phyloP scores from a whole-genome alignment of 2,329 filamentous ascomycete species.

The Leptodontidium sp. region DNA sequence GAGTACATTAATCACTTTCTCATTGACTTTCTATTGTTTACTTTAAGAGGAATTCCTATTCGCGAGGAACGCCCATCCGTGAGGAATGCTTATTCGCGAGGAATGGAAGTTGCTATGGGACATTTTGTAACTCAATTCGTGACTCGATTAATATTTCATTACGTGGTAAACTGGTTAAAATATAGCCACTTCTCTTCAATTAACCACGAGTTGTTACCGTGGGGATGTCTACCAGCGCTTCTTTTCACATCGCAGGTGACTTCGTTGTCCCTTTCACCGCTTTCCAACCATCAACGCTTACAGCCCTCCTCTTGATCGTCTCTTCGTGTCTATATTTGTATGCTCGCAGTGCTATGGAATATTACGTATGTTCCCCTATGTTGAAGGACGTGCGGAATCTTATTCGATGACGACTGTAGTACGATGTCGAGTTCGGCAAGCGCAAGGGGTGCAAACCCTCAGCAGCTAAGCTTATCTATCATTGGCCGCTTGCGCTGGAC shows the following conservation, averaged over 20 bases:
- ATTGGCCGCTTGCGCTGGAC: constrained; percentile 44
- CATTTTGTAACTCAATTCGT: no score
- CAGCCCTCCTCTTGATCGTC: constrained; percentile 18
- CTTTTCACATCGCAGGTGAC: constrained; percentile 1
- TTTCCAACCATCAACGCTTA: constrained; percentile 23
- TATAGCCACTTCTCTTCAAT: no score
- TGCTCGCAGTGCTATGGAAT: constrained; percentile 17
- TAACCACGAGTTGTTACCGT: no score
- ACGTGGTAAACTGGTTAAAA: no score
- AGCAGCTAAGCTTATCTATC: constrained; percentile 29
- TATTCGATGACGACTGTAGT: constrained; percentile 13
- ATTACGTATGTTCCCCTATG: constrained; percentile 21
- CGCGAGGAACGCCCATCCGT: no score
- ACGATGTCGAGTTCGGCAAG: constrained; percentile 26
- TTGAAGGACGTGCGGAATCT: neutral
- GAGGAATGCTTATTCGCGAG: no score
- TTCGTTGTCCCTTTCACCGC: constrained; percentile 1
- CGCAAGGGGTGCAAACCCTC: constrained; percentile 27
- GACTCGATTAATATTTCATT: no score
- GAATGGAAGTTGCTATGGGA: no score
- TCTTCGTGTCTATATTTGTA: constrained; percentile 19
- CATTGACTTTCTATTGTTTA: no score
- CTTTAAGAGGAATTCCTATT: no score
- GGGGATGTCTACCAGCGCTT: constrained; percentile 6
- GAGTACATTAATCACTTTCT: no score